Conservation (phyloP, 768 basidiomycete species). For the Epithele typhae region DNA sequence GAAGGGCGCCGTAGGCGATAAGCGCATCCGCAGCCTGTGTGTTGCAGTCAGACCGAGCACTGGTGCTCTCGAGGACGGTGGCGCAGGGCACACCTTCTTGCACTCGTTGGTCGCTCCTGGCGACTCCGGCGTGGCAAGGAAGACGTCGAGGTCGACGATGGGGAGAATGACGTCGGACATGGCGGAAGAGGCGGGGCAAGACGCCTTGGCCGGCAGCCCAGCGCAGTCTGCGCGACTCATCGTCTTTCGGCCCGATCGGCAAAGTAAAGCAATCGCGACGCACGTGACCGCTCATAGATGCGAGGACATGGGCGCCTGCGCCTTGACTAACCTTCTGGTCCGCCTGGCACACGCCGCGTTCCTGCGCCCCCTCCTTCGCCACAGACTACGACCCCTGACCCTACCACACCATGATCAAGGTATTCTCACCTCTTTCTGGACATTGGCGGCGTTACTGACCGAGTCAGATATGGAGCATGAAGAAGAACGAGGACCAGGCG, state of each 20-base stretch:
- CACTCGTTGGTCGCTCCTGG: constrained; percentile 55
- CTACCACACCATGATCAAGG: constrained; percentile 15
- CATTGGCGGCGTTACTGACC: neutral
- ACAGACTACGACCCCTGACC: neutral
- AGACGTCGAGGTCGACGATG: constrained; percentile 74
- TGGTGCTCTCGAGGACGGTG: neutral
- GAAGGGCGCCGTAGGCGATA: constrained; percentile 79
- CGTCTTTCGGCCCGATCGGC: too few species aligned
- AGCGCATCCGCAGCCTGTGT: constrained; percentile 77
- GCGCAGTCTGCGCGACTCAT: too few species aligned
- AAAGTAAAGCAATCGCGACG: neutral
- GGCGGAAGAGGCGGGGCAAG: neutral
- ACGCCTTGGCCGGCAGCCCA: too few species aligned
- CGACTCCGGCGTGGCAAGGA: constrained; percentile 45
- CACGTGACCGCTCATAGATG: too few species aligned
- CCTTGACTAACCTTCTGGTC: constrained; percentile 6
- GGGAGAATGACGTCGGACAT: constrained; percentile 54
- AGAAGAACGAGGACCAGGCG: constrained; percentile 97
- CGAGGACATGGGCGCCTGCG: constrained; percentile 9
- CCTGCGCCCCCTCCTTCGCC: neutral
- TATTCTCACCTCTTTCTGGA: neutral
- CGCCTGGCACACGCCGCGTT: constrained; percentile 11
- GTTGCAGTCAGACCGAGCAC: neutral
- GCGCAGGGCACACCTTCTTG: constrained; percentile 43
- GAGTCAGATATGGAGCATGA: constrained; percentile 95